Base-by-base conservation (phyloP, 2,329 filamentous ascomycete species). In the Penicillium oxalicum region DNA sequence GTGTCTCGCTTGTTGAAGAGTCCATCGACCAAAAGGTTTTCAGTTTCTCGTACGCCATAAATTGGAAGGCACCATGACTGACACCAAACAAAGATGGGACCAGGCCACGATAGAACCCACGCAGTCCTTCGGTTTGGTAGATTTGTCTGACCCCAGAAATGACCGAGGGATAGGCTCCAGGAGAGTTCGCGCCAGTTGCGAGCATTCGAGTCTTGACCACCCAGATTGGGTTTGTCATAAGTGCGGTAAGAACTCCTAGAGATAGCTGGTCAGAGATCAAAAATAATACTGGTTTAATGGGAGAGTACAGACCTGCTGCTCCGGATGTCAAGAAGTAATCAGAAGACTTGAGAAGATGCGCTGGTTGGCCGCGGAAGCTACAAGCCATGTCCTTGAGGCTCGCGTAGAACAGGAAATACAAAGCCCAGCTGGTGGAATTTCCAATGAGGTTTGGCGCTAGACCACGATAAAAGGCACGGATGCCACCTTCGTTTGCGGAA, bases 201-300 rank as follows among this genome's bases (percentile, higher is more conserved):
- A 97, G 77, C 90, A 98, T 97, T 54, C 93, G 86, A 7, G 91
- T 97, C 75, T 97, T 97, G 67, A 98, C 83, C 2, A 98, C 93
- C 93, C 93, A 98, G 60, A 98, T 84, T 2, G 93, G 93, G 66
- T 97, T 97, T 28, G 93, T 97, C 56, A 91, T 77, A 28, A 88
- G 72, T 38, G 91, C 86, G 1, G 90, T 95, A 36, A 88, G 69
- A 13, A 86, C 75, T 28, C 91, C 91, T 56, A 35, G 7, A 40
- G 25, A 26, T 12, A 37, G n/a, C 7, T 24, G 2, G n/a, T 56
- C 32, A 51, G 50, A 44, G 12, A 4, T 36, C 4, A n/a, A 24
- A 41, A 44, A 13, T 18, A 11, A n/a, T 8, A 9, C 5, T 5
- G 11, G 5, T 39, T 26, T 13, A 24, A 4, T 13, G 29, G 5